A percentile compares a stretch with the other conserved stretches of the same genome.
These are phyloP conservation scores for Spinellus fusiger DNA, from an alignment of 192 early-diverging fungal genomes.

Conservation along the genomic window DNA sequence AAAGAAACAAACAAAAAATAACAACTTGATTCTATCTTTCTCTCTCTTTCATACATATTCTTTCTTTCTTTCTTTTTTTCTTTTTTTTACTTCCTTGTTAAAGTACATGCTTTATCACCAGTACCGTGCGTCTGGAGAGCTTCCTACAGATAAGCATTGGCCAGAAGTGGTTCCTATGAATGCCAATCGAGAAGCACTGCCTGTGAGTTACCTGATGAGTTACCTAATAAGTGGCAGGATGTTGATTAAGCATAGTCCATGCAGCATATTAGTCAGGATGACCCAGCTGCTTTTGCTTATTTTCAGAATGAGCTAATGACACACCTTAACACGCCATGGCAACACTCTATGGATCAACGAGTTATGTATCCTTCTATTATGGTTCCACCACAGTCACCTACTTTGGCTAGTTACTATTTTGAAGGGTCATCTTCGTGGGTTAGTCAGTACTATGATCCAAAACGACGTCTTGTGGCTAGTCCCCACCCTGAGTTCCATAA, in stretches of 20 bases:
- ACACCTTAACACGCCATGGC: conserved; percentile 9
- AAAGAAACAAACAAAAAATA: too few species aligned
- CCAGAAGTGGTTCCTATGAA: too few species aligned
- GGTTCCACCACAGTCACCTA: conserved; percentile 51
- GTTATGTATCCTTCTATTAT: conserved; percentile 39
- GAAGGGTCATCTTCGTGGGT: conserved; percentile 39
- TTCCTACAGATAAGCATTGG: neutral
- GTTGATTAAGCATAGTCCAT: neutral
- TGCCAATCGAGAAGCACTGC: neutral
- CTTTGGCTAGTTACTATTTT: conserved; percentile 43
- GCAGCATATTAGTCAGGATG: conserved; percentile 6
- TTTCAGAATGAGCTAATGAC: conserved; percentile 24
- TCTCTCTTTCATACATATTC: neutral
- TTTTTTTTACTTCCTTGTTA: too few species aligned
- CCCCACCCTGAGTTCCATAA: conserved; percentile 12
- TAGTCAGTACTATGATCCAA: conserved; percentile 25
- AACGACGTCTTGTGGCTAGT: conserved; percentile 16
- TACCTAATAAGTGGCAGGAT: neutral
- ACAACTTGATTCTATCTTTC: neutral
- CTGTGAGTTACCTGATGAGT: neutral
- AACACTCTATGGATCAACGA: too few species aligned
- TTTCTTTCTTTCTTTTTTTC: too few species aligned
- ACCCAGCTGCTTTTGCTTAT: conserved; percentile 23
- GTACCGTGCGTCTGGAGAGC: neutral
- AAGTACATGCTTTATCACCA: neutral